phyloP scores from a whole-genome alignment of 2,329 filamentous ascomycete species.

The Huntiella omanensis region DNA sequence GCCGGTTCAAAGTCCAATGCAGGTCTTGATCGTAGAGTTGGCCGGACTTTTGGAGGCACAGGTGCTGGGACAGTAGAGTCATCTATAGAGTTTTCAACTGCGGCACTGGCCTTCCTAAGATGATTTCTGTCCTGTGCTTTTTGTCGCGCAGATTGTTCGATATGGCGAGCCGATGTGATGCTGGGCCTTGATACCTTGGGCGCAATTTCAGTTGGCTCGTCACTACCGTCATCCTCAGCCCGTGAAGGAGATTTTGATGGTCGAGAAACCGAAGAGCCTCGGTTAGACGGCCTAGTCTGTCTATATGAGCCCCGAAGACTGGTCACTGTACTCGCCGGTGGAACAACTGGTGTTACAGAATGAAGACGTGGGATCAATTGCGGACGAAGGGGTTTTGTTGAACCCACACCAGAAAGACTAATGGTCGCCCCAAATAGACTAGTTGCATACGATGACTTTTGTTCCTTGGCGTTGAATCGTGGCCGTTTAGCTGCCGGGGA shows the following conservation, averaged over 20 bases:
- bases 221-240: background rate
- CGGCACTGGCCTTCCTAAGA: no score
- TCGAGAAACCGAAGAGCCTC: no score
- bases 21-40: background rate
- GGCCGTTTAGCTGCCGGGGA: conserved; percentile 11
- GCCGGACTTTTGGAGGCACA: background rate
- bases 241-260: background rate
- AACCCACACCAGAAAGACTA: conserved; percentile 16
- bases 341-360: background rate
- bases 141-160: no score
- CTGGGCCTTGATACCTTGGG: no score
- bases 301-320: conserved; percentile 2
- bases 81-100: no score
- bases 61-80: background rate
- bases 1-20: background rate
- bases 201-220: background rate
- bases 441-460: conserved; percentile 29
- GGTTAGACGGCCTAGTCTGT: background rate
- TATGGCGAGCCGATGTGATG: no score
- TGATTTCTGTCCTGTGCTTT: no score
- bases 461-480: conserved; percentile 15
- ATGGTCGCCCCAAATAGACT: conserved; percentile 30
- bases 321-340: background rate
- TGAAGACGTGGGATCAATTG: conserved; percentile 7
- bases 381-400: background rate